Conservation (phyloP, 495 filamentous ascomycete species). For the Lentithecium fluviatile region DNA sequence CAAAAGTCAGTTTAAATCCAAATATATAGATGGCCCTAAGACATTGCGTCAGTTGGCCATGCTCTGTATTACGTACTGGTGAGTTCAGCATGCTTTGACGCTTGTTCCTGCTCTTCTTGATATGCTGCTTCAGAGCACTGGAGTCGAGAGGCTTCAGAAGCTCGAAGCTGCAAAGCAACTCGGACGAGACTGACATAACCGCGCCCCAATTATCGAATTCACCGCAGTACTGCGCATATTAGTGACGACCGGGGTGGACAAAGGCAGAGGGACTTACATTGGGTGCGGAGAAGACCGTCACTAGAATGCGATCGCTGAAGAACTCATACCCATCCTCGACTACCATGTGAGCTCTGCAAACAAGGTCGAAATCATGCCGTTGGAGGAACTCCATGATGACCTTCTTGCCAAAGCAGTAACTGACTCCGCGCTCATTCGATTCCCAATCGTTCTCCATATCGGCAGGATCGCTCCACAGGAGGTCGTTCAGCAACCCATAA, state of each 20-base stretch:
- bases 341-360: slow-evolving; percentile 98
- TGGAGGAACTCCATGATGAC: slow-evolving; percentile 97
- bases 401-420: slow-evolving; percentile 98
- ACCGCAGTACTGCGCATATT: slow-evolving; percentile 76
- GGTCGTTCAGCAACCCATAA: slow-evolving; percentile 92
- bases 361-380: slow-evolving; percentile 93
- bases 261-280: slow-evolving; percentile 66
- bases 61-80: slow-evolving; percentile 58
- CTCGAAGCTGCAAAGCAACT: slow-evolving; percentile 96
- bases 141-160: slow-evolving; percentile 94
- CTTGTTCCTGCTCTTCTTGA: slow-evolving; percentile 96
- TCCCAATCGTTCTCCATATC: slow-evolving; percentile 99
- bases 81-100: slow-evolving; percentile 88
- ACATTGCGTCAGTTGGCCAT: not conserved
- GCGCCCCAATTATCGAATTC: slow-evolving; percentile 99
- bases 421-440: slow-evolving; percentile 93
- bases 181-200: slow-evolving; percentile 94
- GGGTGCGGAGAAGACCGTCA: slow-evolving; percentile 96
- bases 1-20: slow-evolving; percentile 22
- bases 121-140: slow-evolving; percentile 95
- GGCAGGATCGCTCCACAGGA: slow-evolving; percentile 96
- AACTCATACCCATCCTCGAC: slow-evolving; percentile 99
- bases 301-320: slow-evolving; percentile 90
- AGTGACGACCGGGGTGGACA: slow-evolving; percentile 26
- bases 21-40: slow-evolving; percentile 24